phyloP scores from a whole-genome alignment of 2,329 filamentous ascomycete species.

The Furcasterigmium furcatum region DNA sequence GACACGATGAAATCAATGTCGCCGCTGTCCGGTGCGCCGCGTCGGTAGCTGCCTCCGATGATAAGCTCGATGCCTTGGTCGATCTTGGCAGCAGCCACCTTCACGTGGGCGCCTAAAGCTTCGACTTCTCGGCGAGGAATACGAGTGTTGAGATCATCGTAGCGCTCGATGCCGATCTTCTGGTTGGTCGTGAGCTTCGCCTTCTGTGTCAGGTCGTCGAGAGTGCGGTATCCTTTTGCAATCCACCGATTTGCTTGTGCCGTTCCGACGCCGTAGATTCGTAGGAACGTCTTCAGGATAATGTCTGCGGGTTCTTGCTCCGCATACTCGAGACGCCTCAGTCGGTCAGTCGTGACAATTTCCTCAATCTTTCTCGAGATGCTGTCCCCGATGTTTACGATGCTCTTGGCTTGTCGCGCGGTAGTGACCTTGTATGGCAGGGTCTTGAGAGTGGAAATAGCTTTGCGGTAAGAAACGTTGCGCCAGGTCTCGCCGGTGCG shows the following conservation, averaged over 20 bases:
- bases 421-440: conserved; percentile 63
- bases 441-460: conserved; percentile 67
- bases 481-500: conserved; percentile 77
- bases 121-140: conserved; percentile 78
- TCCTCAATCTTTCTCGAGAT: conserved; percentile 87
- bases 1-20: conserved; percentile 88
- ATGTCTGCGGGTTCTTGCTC: conserved; percentile 63
- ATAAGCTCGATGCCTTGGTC: conserved; percentile 67
- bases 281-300: conserved; percentile 66
- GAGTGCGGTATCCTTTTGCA: conserved; percentile 66
- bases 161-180: conserved; percentile 72
- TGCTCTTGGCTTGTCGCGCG: conserved; percentile 61
- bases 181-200: conserved; percentile 68
- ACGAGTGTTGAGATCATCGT: conserved; percentile 72
- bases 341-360: conserved; percentile 70
- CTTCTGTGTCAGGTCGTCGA: conserved; percentile 64
- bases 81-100: conserved; percentile 50
- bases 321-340: conserved; percentile 70
- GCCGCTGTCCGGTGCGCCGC: conserved; percentile 69
- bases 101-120: conserved; percentile 64
- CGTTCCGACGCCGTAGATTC: conserved; percentile 76
- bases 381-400: conserved; percentile 68
- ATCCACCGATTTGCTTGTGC: conserved; percentile 73
- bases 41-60: conserved; percentile 80
- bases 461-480: conserved; percentile 70